phyloP scores from a whole-genome alignment of 192 early-diverging fungal genomes.

The Pecoramyces ruminantium region DNA sequence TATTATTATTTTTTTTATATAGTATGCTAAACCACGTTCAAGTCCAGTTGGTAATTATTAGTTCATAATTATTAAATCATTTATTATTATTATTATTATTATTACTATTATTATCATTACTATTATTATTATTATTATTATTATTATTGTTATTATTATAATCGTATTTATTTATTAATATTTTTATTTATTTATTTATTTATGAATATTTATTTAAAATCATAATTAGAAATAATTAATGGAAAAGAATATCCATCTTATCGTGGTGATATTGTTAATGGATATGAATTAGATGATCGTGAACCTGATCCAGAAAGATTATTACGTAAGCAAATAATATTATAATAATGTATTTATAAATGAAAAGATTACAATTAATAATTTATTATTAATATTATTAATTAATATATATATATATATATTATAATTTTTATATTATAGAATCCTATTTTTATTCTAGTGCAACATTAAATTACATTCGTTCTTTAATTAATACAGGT shows the following conservation, averaged over 20 bases:
- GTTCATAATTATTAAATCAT: no score
- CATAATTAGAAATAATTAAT: constrained; percentile 53
- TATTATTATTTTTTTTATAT: no score
- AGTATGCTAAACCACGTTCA: neutral
- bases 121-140: no score
- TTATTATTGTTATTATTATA: no score
- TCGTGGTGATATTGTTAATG: constrained; percentile 97
- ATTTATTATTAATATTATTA: no score
- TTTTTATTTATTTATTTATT: no score
- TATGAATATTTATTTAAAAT: neutral
- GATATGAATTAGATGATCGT: constrained; percentile 67
- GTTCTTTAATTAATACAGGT: constrained; percentile 59
- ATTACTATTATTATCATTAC: no score
- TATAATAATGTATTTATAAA: no score
- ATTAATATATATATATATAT: neutral
- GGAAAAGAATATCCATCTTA: constrained; percentile 72
- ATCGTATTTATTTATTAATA: no score
- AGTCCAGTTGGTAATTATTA: neutral
- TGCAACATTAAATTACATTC: constrained; percentile 87
- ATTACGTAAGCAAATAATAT: constrained; percentile 26
- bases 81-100: no score
- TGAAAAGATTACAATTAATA: no score
- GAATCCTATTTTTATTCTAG: constrained; percentile 93
- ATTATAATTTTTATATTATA: no score
- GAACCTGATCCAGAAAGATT: constrained; percentile 87